Base-by-base conservation (phyloP, 306 rosid species). In the Comarum palustre region DNA sequence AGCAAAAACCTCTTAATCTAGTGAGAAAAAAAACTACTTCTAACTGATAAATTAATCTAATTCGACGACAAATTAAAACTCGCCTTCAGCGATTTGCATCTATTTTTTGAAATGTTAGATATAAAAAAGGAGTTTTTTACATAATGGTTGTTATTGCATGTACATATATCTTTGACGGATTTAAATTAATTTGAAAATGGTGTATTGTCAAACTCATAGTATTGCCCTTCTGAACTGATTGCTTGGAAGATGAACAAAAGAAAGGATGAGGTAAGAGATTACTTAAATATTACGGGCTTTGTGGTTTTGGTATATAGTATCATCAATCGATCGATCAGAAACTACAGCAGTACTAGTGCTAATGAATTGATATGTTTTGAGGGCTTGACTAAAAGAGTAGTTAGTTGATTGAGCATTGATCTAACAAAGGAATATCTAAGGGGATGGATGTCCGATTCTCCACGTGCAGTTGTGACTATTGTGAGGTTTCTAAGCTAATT, bases 391-490 rank as follows among this genome's bases (percentile, higher is more conserved):
- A 5, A 63, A 78, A 9, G 72, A 73, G 47, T 12, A 45, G 46
- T 43, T 29, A 72, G 69, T 74, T 20, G n/a, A 31, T 22, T 67
- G 20, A 29, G 27, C n/a, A 52, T 69, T 7, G 14, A 71, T 25
- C n/a, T 63, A 62, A 61, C 50, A 48, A 48, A 47, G 62, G 29
- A 55, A 22, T 17, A 52, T 52, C 9, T 55, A 45, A 52, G 50
- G 34, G 41, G 32, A 39, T 9, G 16, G 42, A 45, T 69, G 80
- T 78, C 32, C 52, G 68, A 77, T 52, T 79, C 75, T 82, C 79
- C 83, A 74, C 86, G 86, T 85, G 90, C 83, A 71, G 66, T 71
- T 72, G 67, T 7, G 67, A 72, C 78, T 80, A 41, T 41, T 46
- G 51, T 79, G 67, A 58, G 79, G 66, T 73, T 80, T 82, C 73